Conservation (phyloP, 352 stramenopile species). For the Hyaloperonospora brassicae region DNA sequence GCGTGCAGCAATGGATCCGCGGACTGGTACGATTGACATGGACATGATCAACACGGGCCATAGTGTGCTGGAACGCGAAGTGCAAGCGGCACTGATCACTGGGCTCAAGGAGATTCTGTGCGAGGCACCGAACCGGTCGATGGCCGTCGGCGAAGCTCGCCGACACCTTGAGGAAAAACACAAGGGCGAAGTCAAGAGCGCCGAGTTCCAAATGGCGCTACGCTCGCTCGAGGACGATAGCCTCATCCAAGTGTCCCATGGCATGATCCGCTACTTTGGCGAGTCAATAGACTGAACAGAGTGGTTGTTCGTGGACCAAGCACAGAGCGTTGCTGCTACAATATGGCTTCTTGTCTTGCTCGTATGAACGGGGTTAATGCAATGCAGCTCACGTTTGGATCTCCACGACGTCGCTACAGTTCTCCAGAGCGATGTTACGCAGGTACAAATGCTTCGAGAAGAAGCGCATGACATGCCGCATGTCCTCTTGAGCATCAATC, state of each 20-base stretch:
- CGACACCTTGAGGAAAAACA: conserved; percentile 82
- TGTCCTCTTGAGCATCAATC: conserved; percentile 41
- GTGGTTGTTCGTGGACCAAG: conserved; percentile 6
- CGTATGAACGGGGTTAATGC: not conserved
- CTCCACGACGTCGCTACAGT: conserved; percentile 49
- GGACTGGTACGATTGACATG: conserved; percentile 99
- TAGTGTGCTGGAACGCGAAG: conserved; percentile 84
- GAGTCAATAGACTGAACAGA: conserved; percentile 25
- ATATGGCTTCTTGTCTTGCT: not conserved
- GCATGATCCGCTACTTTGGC: conserved; percentile 70
- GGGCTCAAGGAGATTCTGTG: conserved; percentile 49
- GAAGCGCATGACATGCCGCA: conserved; percentile 54
- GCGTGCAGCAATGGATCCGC: conserved; percentile 93
- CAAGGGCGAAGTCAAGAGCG: conserved; percentile 64
- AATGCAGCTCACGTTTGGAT: conserved; percentile 22
- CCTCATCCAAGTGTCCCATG: conserved; percentile 89
- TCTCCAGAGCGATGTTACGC: conserved; percentile 43
- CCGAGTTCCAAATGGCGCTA: conserved; percentile 86
- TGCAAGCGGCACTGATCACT: conserved; percentile 47
- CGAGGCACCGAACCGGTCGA: conserved; percentile 49
- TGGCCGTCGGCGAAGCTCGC: conserved; percentile 83
- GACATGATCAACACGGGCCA: conserved; percentile 97
- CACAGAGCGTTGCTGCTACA: conserved; percentile 2
- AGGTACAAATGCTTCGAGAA: conserved; percentile 45
- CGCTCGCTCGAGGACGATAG: conserved; percentile 88